Conservation (phyloP, 2,329 filamentous ascomycete species). For the Talaromyces sp. region DNA sequence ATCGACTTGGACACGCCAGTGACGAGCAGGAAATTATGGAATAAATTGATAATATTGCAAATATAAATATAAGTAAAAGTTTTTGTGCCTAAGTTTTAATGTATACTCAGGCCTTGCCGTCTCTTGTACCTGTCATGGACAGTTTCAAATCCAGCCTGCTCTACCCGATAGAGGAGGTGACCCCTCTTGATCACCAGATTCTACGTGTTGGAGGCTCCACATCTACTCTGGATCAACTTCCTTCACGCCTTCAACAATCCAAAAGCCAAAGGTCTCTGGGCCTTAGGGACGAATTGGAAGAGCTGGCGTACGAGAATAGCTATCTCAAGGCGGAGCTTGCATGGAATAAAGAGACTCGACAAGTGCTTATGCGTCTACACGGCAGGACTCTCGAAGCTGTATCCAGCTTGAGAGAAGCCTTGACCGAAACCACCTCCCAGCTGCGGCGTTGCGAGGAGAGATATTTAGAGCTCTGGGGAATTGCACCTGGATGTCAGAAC, state of each 20-base stretch:
- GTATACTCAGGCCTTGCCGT: neutral
- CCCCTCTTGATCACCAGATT: slow-evolving; percentile 5
- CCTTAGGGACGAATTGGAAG: neutral
- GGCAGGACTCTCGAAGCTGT: neutral
- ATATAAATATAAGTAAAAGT: neutral
- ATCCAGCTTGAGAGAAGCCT: neutral
- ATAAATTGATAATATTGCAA: neutral
- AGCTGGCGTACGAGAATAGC: slow-evolving; percentile 11
- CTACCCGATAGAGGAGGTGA: slow-evolving; percentile 5
- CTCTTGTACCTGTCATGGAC: neutral
- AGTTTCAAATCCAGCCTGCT: neutral
- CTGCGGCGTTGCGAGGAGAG: neutral
- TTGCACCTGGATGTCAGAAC: neutral
- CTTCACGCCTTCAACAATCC: slow-evolving; percentile 7
- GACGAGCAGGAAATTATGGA: neutral
- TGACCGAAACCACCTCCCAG: neutral
- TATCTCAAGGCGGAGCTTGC: slow-evolving; percentile 7
- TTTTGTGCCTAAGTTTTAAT: neutral
- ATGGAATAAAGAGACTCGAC: slow-evolving; percentile 2
- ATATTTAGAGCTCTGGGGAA: slow-evolving; percentile 4
- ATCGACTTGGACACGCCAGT: neutral
- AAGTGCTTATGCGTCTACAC: neutral
- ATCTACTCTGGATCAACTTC: neutral
- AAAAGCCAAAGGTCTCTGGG: neutral
- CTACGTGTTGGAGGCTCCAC: neutral